A percentile compares a stretch with the other conserved stretches of the same genome.
These are phyloP conservation scores for Globisporangium perplexum DNA, from an alignment of 352 stramenopile species.

Conservation along the genomic window DNA sequence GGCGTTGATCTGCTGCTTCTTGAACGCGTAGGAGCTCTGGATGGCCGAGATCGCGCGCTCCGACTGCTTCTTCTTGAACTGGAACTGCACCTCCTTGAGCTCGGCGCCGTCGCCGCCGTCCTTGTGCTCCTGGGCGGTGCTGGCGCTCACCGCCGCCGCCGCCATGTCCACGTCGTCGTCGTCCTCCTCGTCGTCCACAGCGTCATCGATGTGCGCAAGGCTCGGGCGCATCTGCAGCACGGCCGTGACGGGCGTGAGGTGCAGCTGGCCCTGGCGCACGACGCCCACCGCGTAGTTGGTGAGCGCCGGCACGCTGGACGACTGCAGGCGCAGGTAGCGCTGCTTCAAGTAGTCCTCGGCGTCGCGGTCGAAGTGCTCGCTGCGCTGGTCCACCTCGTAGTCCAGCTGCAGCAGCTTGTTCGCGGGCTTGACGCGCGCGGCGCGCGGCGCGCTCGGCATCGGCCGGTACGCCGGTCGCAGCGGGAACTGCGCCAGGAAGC, in stretches of 20 bases:
- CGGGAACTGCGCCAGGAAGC: slow-evolving; percentile 77
- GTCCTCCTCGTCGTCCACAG: slow-evolving; percentile 57
- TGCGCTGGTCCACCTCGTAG: slow-evolving; percentile 65
- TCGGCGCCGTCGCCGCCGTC: slow-evolving; percentile 34
- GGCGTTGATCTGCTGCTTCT: slow-evolving; percentile 75
- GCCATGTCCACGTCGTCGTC: slow-evolving; percentile 41
- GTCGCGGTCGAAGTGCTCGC: slow-evolving; percentile 69
- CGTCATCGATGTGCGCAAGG: slow-evolving; percentile 72
- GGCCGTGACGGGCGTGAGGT: slow-evolving; percentile 60
- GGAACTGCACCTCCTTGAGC: slow-evolving; percentile 80
- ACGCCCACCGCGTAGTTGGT: slow-evolving; percentile 78
- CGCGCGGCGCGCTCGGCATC: slow-evolving; percentile 51
- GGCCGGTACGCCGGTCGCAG: slow-evolving; percentile 71
- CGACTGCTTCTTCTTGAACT: slow-evolving; percentile 87
- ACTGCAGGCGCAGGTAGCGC: slow-evolving; percentile 62
- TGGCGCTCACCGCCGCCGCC: not conserved
- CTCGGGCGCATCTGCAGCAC: slow-evolving; percentile 83
- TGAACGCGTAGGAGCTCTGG: slow-evolving; percentile 82
- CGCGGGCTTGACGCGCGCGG: slow-evolving; percentile 61
- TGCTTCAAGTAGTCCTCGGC: slow-evolving; percentile 80
- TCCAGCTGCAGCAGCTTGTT: slow-evolving; percentile 79
- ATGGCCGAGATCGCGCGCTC: slow-evolving; percentile 71
- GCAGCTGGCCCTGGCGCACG: slow-evolving; percentile 75
- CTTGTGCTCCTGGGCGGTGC: slow-evolving; percentile 35
- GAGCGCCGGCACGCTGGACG: slow-evolving; percentile 48